Evolutionary conservation across 2,329 filamentous ascomycete species (phyloP).

Genomic region (Ophiostoma triangulosporum): DNA sequence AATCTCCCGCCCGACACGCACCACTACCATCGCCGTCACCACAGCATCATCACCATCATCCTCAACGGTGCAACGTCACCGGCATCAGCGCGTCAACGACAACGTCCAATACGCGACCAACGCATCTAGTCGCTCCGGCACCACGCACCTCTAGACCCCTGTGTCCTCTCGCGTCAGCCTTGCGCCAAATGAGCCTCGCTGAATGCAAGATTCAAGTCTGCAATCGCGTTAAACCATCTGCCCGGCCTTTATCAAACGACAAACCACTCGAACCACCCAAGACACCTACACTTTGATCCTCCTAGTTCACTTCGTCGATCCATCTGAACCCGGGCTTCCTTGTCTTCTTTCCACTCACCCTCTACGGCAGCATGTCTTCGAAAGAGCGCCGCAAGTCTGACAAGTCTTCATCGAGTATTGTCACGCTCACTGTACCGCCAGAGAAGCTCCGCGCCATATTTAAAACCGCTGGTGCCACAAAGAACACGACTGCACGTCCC

Average conservation of each 20-base stretch:
- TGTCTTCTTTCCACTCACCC: neutral
- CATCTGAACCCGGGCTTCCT: neutral
- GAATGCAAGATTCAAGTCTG: no score
- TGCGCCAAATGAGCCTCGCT: no score
- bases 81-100: neutral
- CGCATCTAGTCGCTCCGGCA: no score
- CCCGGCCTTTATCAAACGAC: no score
- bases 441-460: constrained; percentile 35
- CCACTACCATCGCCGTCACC: neutral
- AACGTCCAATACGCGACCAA: neutral
- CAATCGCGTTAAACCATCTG: no score
- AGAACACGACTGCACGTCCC: constrained; percentile 14
- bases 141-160: neutral
- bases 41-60: neutral
- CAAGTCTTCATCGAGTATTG: constrained; percentile 21
- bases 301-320: neutral
- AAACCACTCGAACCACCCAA: no score
- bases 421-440: constrained; percentile 41
- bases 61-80: neutral
- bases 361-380: constrained; percentile 16
- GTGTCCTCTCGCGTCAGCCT: neutral
- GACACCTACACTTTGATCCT: constrained; percentile 3
- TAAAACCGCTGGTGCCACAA: constrained; percentile 19
- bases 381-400: constrained; percentile 33
- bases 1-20: neutral